These are phyloP conservation scores for Epichloe coenophiala DNA, from an alignment of 2,329 filamentous ascomycete species.

Conservation along the genomic window DNA sequence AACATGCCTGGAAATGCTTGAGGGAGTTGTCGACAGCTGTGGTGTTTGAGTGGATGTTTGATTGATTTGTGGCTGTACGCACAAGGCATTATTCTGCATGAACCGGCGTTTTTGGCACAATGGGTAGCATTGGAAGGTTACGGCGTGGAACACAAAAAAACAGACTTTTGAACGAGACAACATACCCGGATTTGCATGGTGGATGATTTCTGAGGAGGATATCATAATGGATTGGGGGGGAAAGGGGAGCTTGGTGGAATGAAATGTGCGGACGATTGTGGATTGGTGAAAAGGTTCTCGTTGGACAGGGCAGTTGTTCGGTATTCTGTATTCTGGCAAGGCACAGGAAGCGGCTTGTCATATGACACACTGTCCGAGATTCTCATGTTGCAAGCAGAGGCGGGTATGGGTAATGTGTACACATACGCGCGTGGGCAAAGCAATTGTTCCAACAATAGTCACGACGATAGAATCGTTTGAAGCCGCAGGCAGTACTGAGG, in stretches of 20 bases:
- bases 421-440: neutral
- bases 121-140: constrained; percentile 9
- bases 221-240: constrained; percentile 6
- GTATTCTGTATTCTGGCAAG: neutral
- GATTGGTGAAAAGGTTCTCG: neutral
- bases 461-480: neutral
- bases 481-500: too few relatives aligned
- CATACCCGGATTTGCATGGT: constrained; percentile 17
- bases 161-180: constrained; percentile 9
- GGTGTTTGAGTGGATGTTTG: neutral
- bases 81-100: constrained; percentile 13
- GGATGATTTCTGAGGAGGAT: constrained; percentile 8
- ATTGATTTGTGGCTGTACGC: constrained; percentile 7
- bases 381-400: neutral
- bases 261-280: neutral
- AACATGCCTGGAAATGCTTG: neutral
- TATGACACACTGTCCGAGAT: neutral
- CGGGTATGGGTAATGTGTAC: neutral
- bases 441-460: neutral
- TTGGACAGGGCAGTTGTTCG: neutral
- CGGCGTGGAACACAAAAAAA: constrained; percentile 7
- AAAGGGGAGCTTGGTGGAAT: neutral
- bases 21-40: neutral
- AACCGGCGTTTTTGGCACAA: constrained; percentile 12
- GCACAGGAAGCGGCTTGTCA: too few relatives aligned